Evolutionary conservation across 176 grass and related monocot genomes (phyloP).

Genomic region (Rhynchospora tenuis): DNA sequence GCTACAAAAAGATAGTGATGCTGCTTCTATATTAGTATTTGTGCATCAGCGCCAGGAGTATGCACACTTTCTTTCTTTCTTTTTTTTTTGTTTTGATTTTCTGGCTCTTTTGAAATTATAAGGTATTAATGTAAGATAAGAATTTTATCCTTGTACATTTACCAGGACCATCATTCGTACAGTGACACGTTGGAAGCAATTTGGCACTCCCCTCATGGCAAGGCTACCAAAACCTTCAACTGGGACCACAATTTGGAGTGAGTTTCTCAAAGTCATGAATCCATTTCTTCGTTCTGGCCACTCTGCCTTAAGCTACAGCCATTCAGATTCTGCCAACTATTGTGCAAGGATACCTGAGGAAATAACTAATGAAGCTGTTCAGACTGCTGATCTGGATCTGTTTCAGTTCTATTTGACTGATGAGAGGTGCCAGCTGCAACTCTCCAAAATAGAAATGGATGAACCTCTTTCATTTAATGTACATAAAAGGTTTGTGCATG

Average conservation of each 20-base stretch:
- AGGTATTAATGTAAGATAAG: background rate
- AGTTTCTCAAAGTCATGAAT: constrained; percentile 58
- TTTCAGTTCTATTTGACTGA: constrained; percentile 54
- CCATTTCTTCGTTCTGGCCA: constrained; percentile 46
- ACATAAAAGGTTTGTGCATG: constrained; percentile 46
- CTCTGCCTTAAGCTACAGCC: constrained; percentile 17
- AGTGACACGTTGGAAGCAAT: constrained; percentile 64
- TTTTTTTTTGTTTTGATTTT: constrained; percentile 14
- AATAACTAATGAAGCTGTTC: constrained; percentile 28
- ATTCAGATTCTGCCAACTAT: constrained; percentile 25
- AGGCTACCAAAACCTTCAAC: constrained; percentile 47
- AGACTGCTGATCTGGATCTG: background rate
- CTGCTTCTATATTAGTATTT: constrained; percentile 65
- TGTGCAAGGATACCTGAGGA: constrained; percentile 19
- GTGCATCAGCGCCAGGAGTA: constrained; percentile 76
- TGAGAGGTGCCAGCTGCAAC: constrained; percentile 39
- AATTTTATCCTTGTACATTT: background rate
- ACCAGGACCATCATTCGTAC: constrained; percentile 45
- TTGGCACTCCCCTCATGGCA: constrained; percentile 76
- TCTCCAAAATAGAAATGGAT: constrained; percentile 60
- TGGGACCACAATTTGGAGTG: constrained; percentile 41
- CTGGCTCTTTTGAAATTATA: background rate
- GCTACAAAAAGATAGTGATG: constrained; percentile 67
- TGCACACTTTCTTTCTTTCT: constrained; percentile 31
- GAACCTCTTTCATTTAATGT: constrained; percentile 35